Base-by-base conservation (phyloP, 1,284 basidiomycete species). In the Sparassis latifolia region DNA sequence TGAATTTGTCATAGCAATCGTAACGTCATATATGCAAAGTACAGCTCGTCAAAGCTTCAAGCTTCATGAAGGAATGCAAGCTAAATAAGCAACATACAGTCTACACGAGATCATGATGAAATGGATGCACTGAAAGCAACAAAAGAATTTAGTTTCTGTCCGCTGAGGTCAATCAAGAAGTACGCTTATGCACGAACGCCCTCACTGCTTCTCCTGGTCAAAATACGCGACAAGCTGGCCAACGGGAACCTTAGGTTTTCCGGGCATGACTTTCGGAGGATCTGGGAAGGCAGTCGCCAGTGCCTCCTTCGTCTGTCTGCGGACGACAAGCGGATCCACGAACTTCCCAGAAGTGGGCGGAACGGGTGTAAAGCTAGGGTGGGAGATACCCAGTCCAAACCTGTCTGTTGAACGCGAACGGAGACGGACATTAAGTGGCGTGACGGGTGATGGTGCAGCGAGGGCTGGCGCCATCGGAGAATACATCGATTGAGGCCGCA, bases 161-260 rank as follows among this genome's bases (percentile, higher is more conserved):
- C 20, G 20, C 20, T 20, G 20, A 20, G 20, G 20, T 20, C 20
- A 20, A 20, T 20, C 20, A 20, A 20, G 20, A 20, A 20, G 20
- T 20, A 20, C 20, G 20, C 20, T 20, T 20, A 20, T 20, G 20
- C 20, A 20, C 35, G 35, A 6, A 37, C 35, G 7, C 35, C 7
- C 35, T 7, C 35, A 37, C 35, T 37, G 12, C 35, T 77, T 78
- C 49, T 85, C 85, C 54, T 78, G 75, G 63, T 90, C 86, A 57
- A 91, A 91, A 67, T 86, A 91, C 27, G 86, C 86, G n/a, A 89
- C 86, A 44, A 91, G 68, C 60, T 89, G 78, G 12, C 80, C 84
- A 44, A 90, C 77, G 2, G 84, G 80, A 10, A 86, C 77, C 68
- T 89, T 89, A 42, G 65, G 64, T 55, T 74, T 82, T n/a, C 75